Base-by-base conservation (phyloP, 345 rosid genomes). In the Psidium guajava region DNA sequence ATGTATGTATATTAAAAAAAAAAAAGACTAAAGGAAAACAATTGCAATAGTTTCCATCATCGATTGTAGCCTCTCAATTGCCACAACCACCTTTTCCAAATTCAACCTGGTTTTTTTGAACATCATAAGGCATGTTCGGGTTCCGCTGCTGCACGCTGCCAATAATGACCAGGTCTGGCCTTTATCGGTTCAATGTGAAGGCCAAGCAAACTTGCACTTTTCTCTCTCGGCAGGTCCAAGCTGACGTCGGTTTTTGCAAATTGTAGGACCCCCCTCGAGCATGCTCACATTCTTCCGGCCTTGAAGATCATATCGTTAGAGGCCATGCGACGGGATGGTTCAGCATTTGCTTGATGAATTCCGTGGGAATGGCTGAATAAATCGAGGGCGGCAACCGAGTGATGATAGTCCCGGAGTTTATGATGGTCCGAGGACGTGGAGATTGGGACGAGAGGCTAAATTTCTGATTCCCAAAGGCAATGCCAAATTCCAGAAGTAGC, bases 121-220 rank as follows among this genome's bases (percentile, higher is more conserved):
- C 84, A 44, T 91, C 74, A 42, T 74, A 82, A n/a, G 87, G 81
- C 18, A 88, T 55, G 11, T 85, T 86, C 44, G 84, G 32, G 6
- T 44, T 61, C 51, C 88, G 56, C 21, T 89, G 89, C 54, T 87
- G 90, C 54, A 84, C 69, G 61, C 86, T 88, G 24, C 90, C 89
- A 54, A 91, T 84, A 25, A 91, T 91, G 81, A 55, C 81, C 84
- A 49, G 16, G 24, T 24, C 5, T 32, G 10, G 6, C 2, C 36
- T 83, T 83, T 81, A 6, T 2, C 36, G 15, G 10, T 86, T 89
- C 36, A 40, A 61, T 16, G 86, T 86, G 53, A 89, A 87, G 28
- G 89, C 90, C 82, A 87, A 87, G 86, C 90, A 89, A 55, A 86
- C 86, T 58, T 44, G 83, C 8, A 87, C 82, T 59, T 89, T 82